Percentiles rank a stretch among this genome's conserved stretches.
Conservation (phyloP, 768 basidiomycete species). For the Pleurotus platypus region DNA sequence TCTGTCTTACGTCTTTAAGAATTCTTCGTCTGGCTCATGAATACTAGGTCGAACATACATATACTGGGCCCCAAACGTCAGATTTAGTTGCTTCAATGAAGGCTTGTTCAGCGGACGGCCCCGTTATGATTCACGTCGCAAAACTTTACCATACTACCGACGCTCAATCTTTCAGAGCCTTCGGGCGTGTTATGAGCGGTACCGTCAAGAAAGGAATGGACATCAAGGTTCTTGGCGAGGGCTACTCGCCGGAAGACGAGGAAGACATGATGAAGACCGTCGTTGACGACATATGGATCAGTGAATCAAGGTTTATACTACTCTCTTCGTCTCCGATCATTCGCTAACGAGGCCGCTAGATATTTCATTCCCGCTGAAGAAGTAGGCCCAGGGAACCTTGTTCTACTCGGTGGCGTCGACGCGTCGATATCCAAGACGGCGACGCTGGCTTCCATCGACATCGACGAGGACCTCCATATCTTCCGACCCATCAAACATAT, state of each 20-base stretch:
- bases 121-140: constrained; percentile 88
- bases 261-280: constrained; percentile 91
- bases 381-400: constrained; percentile 87
- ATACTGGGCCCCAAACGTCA: constrained; percentile 84
- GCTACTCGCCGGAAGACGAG: constrained; percentile 98
- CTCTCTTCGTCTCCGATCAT: neutral
- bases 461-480: constrained; percentile 87
- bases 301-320: constrained; percentile 75
- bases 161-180: constrained; percentile 94
- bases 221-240: constrained; percentile 96
- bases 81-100: constrained; percentile 79
- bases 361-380: constrained; percentile 90
- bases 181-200: constrained; percentile 91
- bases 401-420: constrained; percentile 91
- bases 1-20: constrained; percentile 19
- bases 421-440: constrained; percentile 94
- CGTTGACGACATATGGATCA: constrained; percentile 88
- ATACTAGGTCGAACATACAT: constrained; percentile 74
- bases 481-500: constrained; percentile 96
- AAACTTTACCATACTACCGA: constrained; percentile 97
- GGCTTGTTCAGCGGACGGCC: constrained; percentile 77
- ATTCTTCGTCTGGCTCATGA: neutral
- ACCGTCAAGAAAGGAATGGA: constrained; percentile 80
- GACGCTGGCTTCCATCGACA: constrained; percentile 70
- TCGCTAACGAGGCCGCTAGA: constrained; percentile 35